These are phyloP conservation scores for Chrysanthemum lavandulifolium DNA, from an alignment of 129 eudicot species.

Conservation along the genomic window DNA sequence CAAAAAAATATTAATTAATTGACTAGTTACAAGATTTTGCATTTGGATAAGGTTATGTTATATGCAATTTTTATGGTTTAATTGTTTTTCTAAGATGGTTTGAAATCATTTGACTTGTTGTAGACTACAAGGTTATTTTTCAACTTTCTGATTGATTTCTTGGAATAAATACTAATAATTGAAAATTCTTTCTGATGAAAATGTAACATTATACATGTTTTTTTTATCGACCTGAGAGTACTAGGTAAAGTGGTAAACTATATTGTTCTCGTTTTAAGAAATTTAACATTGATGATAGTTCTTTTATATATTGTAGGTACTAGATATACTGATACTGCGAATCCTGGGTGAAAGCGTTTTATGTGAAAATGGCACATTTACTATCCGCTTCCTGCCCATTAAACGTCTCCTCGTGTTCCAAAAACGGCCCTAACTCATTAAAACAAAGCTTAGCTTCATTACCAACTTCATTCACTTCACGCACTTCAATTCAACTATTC, in stretches of 20 bases:
- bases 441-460: slow-evolving; percentile 22
- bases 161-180: no score
- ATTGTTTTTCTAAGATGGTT: neutral
- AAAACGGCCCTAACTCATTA: slow-evolving; percentile 20
- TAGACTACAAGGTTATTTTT: no score
- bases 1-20: neutral
- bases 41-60: neutral
- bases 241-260: no score
- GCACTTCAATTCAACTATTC: slow-evolving; percentile 29
- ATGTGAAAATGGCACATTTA: slow-evolving; percentile 63
- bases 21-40: no score
- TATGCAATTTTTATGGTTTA: neutral
- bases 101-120: no score
- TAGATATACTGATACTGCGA: slow-evolving; percentile 13
- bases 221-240: no score
- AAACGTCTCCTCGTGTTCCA: slow-evolving; percentile 43
- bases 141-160: no score
- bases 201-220: no score
- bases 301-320: slow-evolving; percentile 28
- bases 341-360: slow-evolving; percentile 9
- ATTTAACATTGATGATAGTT: neutral
- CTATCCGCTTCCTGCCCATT: slow-evolving; percentile 57
- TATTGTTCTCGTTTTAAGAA: no score
- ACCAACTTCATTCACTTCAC: slow-evolving; percentile 41
- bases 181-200: no score